Evolutionary conservation across 257 asterid species (phyloP).

Genomic region (Solanum megistacrolobum): DNA sequence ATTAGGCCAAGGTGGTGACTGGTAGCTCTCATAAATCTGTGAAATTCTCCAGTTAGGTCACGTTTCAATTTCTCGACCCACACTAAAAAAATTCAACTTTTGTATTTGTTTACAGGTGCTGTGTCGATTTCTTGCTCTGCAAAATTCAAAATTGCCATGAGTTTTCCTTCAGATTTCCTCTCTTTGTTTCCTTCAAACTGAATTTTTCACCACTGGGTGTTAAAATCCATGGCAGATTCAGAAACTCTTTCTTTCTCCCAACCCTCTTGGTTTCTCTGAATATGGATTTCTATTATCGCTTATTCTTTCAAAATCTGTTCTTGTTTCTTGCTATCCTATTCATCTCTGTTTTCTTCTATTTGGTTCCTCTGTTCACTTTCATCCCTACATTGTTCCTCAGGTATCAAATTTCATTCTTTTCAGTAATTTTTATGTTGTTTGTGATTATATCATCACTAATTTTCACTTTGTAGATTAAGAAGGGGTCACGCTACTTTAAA

Average conservation of each 20-base stretch:
- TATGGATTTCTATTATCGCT: slow-evolving; percentile 32
- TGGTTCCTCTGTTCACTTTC: slow-evolving; percentile 34
- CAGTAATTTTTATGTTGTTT: no score
- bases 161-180: slow-evolving; percentile 8
- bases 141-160: slow-evolving; percentile 45
- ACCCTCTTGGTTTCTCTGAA: slow-evolving; percentile 4
- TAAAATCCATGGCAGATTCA: not conserved
- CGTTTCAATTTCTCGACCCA: slow-evolving; percentile 31
- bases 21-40: not conserved
- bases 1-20: not conserved
- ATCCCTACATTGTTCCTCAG: slow-evolving; percentile 34
- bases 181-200: slow-evolving; percentile 26
- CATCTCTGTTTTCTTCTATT: slow-evolving; percentile 25
- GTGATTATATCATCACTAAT: not conserved
- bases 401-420: slow-evolving; percentile 9
- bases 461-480: slow-evolving; percentile 21
- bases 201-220: slow-evolving; percentile 13
- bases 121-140: slow-evolving; percentile 31
- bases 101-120: slow-evolving; percentile 28
- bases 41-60: slow-evolving; percentile 48
- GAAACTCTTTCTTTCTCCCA: not conserved
- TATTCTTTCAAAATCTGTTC: slow-evolving; percentile 26
- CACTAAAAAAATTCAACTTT: not conserved
- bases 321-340: slow-evolving; percentile 11
- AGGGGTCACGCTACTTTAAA: not conserved